Percentiles rank a stretch among this genome's conserved stretches.
Evolutionary conservation across 306 rosid species (phyloP).

Genomic region (Quercus cerris): DNA sequence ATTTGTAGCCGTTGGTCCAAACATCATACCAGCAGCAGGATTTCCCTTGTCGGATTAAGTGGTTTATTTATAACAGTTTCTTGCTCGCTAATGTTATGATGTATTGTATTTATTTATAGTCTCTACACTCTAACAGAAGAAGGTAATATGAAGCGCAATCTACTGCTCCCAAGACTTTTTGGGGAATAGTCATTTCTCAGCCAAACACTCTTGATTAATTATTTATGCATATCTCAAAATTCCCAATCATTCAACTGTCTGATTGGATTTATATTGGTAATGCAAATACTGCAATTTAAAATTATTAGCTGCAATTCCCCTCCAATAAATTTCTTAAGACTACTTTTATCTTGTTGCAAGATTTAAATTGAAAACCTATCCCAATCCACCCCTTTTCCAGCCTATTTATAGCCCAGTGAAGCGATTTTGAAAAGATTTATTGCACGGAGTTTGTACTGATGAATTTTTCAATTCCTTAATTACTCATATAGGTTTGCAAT

Average conservation of each 20-base stretch:
- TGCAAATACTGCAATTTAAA: not conserved
- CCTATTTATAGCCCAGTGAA: not conserved
- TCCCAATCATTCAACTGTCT: not conserved
- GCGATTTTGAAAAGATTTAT: not conserved
- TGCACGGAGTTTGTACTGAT: not conserved
- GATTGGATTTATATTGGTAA: not conserved
- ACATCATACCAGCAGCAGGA: not conserved
- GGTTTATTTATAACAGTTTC: not conserved
- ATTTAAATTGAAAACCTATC: not conserved
- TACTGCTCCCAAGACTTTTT: not conserved
- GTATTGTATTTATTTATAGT: not conserved
- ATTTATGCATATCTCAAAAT: not conserved
- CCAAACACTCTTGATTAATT: not conserved
- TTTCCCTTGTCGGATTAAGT: not conserved
- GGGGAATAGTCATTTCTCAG: not conserved
- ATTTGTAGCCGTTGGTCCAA: not conserved
- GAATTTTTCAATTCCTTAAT: not conserved
- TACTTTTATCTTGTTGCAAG: not conserved
- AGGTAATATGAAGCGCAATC: not conserved
- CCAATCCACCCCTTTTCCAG: not conserved
- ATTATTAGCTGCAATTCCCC: not conserved
- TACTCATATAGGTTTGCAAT: not conserved
- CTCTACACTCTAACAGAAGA: not conserved
- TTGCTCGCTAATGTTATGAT: not conserved
- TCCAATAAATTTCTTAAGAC: not conserved